Conservation (phyloP, 2,329 filamentous ascomycete species). For the Aspergillus neoniger region DNA sequence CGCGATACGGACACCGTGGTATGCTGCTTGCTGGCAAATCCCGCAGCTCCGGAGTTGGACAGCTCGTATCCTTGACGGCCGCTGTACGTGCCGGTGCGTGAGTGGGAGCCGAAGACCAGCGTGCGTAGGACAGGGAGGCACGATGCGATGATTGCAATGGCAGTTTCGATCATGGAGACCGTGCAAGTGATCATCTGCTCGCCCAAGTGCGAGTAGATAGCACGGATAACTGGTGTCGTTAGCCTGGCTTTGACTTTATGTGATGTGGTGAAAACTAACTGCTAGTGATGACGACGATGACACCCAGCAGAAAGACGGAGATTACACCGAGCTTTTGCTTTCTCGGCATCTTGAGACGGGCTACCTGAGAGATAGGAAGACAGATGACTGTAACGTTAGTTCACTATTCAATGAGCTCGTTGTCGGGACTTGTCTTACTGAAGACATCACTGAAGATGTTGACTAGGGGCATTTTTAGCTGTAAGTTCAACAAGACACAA, state of each 20-base stretch:
- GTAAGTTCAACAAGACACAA: background rate
- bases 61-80: slow-evolving; percentile 22
- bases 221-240: slow-evolving; percentile 23
- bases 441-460: slow-evolving; percentile 25
- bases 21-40: slow-evolving; percentile 11
- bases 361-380: slow-evolving; percentile 24
- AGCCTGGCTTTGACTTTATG: background rate
- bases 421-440: slow-evolving; percentile 10
- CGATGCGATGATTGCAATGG: slow-evolving; percentile 24
- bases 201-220: slow-evolving; percentile 22
- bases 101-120: slow-evolving; percentile 29
- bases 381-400: slow-evolving; percentile 20
- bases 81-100: slow-evolving; percentile 24
- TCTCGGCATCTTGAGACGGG: slow-evolving; percentile 20
- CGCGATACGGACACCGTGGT: slow-evolving; percentile 18
- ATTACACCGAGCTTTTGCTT: slow-evolving; percentile 24
- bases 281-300: slow-evolving; percentile 22
- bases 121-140: slow-evolving; percentile 21
- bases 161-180: slow-evolving; percentile 28
- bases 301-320: slow-evolving; percentile 23
- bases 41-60: slow-evolving; percentile 16
- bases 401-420: background rate
- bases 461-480: slow-evolving; percentile 13
- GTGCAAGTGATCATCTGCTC: slow-evolving; percentile 29
- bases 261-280: slow-evolving; percentile 17